Evolutionary conservation across 164 flowering plant genomes (phyloP), one percentile per base, ranked within the genome.

Genomic region (Paratinospora sagittata): DNA sequence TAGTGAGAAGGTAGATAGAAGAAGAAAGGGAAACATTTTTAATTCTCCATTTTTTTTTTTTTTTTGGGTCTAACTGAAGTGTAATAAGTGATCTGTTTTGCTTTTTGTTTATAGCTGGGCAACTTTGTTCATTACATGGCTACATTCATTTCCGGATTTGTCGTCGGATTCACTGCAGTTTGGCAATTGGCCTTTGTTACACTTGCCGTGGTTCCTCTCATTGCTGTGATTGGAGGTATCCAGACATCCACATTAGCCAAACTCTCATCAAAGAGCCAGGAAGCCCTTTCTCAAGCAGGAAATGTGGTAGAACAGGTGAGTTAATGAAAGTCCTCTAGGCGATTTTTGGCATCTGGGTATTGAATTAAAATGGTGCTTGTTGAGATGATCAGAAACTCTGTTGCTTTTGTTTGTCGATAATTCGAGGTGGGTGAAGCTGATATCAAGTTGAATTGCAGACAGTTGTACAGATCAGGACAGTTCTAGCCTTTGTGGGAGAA

Each of bases 151-250:
- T 85, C 97, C 24, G 99, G 99, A 49, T 92, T 95, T 68, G 87
- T 86, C 69, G 97, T 95, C 71, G 99, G 99, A 39, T 95, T 95
- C 80, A 91, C 96, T 17, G 99, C 97, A 52, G 96, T 85, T 2
- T 95, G 99, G 99, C 97, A 92, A 71, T 70, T 95, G 73, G 97
- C 96, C 64, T 78, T 95, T 9, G 97, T 95, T 26, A 95, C 97
- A 6, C 88, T 95, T 7, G 99, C 95, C 6, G 94, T 92, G 17
- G 97, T 90, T 78, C 99, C 99, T 63, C 77, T 89, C 63, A 95
- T 95, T 27, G 99, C 99, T 45, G 79, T 95, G n/a, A 91, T 92
- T 60, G 99, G 97, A 70, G 97, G 73, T 37, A 84, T 95, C 63
- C 92, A 92, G 80, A 82, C 91, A 45, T 76, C 87, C 55, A 84